A percentile compares a stretch with the other conserved stretches of the same genome.
These are phyloP conservation scores for Neocatenulostroma microsporum DNA, from an alignment of 2,329 filamentous ascomycete genomes.

Conservation along the genomic window DNA sequence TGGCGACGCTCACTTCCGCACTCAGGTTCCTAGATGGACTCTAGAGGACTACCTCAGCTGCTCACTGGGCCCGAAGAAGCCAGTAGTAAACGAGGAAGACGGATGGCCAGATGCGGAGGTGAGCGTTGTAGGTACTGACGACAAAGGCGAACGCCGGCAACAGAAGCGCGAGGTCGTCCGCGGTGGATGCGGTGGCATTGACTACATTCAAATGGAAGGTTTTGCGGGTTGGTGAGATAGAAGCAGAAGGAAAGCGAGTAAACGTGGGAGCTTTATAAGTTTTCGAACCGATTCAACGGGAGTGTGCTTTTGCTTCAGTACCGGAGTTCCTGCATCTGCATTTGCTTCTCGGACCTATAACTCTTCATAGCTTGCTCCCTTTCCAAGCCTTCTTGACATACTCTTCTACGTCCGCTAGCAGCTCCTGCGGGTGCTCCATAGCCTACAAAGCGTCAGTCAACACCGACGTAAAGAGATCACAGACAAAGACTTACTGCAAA, in stretches of 20 bases:
- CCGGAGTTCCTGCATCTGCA: no score
- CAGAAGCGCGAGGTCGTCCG: conserved; percentile 11
- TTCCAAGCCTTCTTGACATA: conserved; percentile 28
- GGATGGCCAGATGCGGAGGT: conserved; percentile 11
- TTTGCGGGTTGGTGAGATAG: conserved; percentile 19
- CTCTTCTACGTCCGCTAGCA: conserved; percentile 29
- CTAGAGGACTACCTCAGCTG: conserved; percentile 20
- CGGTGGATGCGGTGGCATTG: conserved; percentile 8
- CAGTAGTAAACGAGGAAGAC: conserved; percentile 4
- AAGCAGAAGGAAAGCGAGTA: no score
- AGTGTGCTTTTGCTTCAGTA: no score
- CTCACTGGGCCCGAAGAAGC: conserved; percentile 8
- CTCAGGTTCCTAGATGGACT: conserved; percentile 14
- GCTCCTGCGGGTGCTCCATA: conserved; percentile 28
- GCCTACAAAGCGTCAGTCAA: conserved; percentile 19
- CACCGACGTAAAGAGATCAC: no score
- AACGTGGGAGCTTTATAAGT: no score
- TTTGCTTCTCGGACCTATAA: no score
- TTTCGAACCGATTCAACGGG: no score
- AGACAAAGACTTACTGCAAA: conserved; percentile 33
- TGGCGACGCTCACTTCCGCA: conserved; percentile 4
- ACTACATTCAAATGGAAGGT: conserved; percentile 10
- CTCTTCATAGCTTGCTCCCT: conserved; percentile 8
- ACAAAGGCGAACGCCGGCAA: conserved; percentile 8
- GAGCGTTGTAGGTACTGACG: conserved; percentile 13